Evolutionary conservation across 441 rosid genomes (phyloP), one percentile per base, ranked within the genome.

Genomic region (Manihot esculenta): DNA sequence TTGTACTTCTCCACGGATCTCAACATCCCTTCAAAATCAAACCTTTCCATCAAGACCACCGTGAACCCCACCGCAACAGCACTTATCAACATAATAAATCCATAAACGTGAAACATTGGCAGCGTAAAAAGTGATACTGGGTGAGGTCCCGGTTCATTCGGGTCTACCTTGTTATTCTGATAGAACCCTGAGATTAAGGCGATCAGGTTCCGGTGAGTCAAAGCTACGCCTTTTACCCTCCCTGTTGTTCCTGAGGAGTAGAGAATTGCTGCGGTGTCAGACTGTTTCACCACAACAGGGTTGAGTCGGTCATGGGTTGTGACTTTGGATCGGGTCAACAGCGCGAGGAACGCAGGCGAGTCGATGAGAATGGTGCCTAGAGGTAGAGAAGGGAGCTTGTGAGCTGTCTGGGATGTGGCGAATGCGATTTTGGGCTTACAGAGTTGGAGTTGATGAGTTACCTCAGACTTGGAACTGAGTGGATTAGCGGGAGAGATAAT

Each of bases 231-330:
- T 67, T 94, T 91, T 72, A 88, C 90, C 30, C 72, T 70, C 4
- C 96, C 98, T 0, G 96, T 91, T 17, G 98, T 94, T 35, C 96
- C 98, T 0, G 98, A 94, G 3, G 97, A 94, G 77, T 77, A 94
- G 0, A 94, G 87, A 57, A 91, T 79, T n/a, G 90, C 90, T 0
- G 95, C 97, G 64, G 85, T 20, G 65, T 88, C 90, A 35, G 90
- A 83, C 78, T 89, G 99, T 10, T 74, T 58, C 35, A 89, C 84
- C 24, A 68, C 76, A 62, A 61, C 68, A 9, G 59, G 72, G 53
- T 10, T 62, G 42, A 53, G 42, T 7, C 21, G 68, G 72, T 1
- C 17, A 42, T 24, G 4, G 45, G 12, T 8, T 63, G 45, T 51
- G 68, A 38, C 23, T 58, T 63, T 45, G 71, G 77, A 4, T 21